These are phyloP conservation scores for Microascus cirrosus DNA, from an alignment of 2,329 filamentous ascomycete species.

Conservation along the genomic window DNA sequence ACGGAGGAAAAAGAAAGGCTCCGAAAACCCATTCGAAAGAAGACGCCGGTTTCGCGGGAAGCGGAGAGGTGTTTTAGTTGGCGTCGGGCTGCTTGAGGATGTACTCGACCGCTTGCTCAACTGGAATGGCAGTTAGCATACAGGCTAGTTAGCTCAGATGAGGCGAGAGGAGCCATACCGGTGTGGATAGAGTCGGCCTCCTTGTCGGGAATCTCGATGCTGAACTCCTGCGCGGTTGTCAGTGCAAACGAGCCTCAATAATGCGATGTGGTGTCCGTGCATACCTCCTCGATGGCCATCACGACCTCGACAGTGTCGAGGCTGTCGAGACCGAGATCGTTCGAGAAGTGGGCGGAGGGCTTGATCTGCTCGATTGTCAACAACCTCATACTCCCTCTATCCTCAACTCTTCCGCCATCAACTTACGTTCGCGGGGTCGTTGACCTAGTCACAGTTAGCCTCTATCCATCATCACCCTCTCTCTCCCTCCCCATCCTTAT, in stretches of 20 bases:
- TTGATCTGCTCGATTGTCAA: conserved; percentile 53
- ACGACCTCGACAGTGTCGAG: conserved; percentile 98
- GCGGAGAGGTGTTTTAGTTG: conserved; percentile 34
- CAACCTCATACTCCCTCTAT: background rate
- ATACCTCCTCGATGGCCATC: conserved; percentile 98
- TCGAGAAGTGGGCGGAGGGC: conserved; percentile 78
- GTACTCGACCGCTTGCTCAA: conserved; percentile 91
- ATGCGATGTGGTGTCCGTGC: conserved; percentile 7
- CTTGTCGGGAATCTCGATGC: conserved; percentile 98
- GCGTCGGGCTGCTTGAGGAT: conserved; percentile 89
- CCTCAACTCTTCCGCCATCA: conserved; percentile 7
- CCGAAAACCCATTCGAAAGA: background rate
- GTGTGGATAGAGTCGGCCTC: conserved; percentile 91
- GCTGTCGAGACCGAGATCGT: conserved; percentile 93
- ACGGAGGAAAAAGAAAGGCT: background rate
- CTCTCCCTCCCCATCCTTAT: background rate
- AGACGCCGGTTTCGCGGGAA: background rate
- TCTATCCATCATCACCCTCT: conserved; percentile 5
- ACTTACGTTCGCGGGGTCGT: conserved; percentile 52
- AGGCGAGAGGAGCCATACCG: conserved; percentile 46
- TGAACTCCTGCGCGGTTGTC: conserved; percentile 35
- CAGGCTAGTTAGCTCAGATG: background rate
- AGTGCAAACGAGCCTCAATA: background rate
- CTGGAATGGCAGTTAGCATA: conserved; percentile 29
- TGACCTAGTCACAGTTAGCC: conserved; percentile 41